These are phyloP conservation scores for Aspergillus sp. DNA, from an alignment of 2,329 filamentous ascomycete genomes.

Conservation along the genomic window DNA sequence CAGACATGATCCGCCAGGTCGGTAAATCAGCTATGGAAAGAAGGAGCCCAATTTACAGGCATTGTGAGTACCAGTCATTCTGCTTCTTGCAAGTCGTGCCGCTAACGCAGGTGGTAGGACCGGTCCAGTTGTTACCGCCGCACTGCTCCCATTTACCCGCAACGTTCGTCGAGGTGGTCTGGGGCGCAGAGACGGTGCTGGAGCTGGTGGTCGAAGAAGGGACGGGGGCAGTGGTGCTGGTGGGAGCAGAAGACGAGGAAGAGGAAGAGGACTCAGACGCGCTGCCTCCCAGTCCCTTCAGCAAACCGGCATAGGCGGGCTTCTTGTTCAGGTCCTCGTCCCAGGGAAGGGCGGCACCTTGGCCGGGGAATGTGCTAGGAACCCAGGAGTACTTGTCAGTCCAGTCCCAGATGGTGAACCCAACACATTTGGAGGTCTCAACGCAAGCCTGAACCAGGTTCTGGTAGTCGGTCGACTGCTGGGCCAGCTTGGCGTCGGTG, in stretches of 20 bases:
- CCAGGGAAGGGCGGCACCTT: conserved; percentile 48
- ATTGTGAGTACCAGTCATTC: conserved; percentile 34
- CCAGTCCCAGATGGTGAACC: conserved; percentile 43
- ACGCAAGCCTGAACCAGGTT: conserved; percentile 32
- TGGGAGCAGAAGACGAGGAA: conserved; percentile 9
- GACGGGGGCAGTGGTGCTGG: conserved; percentile 6
- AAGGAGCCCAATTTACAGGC: conserved; percentile 15
- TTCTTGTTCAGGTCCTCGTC: conserved; percentile 49
- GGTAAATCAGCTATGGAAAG: background rate
- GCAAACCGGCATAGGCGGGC: conserved; percentile 43
- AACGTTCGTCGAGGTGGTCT: conserved; percentile 7
- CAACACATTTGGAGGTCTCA: conserved; percentile 30
- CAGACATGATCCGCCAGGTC: background rate
- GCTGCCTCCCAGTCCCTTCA: conserved; percentile 24
- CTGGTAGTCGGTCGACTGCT: conserved; percentile 35
- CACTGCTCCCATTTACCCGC: conserved; percentile 29
- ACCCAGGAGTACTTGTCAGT: conserved; percentile 50
- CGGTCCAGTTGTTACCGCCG: conserved; percentile 29
- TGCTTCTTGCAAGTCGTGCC: conserved; percentile 25
- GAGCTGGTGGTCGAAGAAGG: background rate
- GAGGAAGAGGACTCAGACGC: conserved; percentile 13
- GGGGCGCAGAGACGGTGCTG: background rate
- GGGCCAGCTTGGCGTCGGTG: conserved; percentile 23
- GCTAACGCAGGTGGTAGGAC: conserved; percentile 26
- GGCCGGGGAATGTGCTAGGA: conserved; percentile 41